A percentile compares a stretch with the other conserved stretches of the same genome.
Conservation (phyloP, 2,329 filamentous ascomycete genomes). For the Aspergillus sergii region DNA sequence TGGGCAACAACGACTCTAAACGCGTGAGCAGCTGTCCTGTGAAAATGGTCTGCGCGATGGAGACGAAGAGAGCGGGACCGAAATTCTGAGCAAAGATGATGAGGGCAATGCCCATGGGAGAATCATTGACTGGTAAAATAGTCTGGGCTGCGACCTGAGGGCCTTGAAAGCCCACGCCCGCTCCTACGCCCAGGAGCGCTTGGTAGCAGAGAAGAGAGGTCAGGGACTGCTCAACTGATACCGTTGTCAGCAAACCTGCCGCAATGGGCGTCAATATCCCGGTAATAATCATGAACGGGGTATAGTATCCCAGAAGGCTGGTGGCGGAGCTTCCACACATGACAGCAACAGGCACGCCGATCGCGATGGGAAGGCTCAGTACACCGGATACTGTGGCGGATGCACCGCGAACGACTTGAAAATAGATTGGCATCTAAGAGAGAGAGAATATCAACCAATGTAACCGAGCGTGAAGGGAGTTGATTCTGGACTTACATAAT, state of each 20-base stretch:
- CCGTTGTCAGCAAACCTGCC: slow-evolving; percentile 30
- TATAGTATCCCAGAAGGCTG: slow-evolving; percentile 30
- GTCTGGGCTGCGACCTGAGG: slow-evolving; percentile 33
- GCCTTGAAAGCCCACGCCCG: slow-evolving; percentile 31
- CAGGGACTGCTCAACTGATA: slow-evolving; percentile 17
- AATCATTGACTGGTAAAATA: slow-evolving; percentile 25
- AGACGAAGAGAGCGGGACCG: slow-evolving; percentile 33
- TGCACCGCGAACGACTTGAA: slow-evolving; percentile 31
- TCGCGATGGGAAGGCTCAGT: slow-evolving; percentile 28
- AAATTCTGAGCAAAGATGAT: slow-evolving; percentile 34
- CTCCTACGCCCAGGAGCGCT: slow-evolving; percentile 28
- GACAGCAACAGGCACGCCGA: slow-evolving; percentile 23
- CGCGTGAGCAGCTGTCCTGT: slow-evolving; percentile 21
- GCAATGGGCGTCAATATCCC: slow-evolving; percentile 25
- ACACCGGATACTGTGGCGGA: slow-evolving; percentile 30
- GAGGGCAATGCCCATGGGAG: slow-evolving; percentile 30
- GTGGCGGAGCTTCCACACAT: slow-evolving; percentile 21
- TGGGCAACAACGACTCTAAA: neutral
- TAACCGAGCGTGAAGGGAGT: neutral
- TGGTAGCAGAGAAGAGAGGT: slow-evolving; percentile 31
- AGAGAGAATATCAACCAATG: slow-evolving; percentile 25
- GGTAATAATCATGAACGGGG: slow-evolving; percentile 28
- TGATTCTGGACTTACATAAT: neutral
- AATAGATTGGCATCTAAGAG: slow-evolving; percentile 23
- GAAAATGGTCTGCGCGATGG: slow-evolving; percentile 35